These are phyloP conservation scores for Raffaelea arxii DNA, from an alignment of 2,329 filamentous ascomycete species.

Conservation along the genomic window DNA sequence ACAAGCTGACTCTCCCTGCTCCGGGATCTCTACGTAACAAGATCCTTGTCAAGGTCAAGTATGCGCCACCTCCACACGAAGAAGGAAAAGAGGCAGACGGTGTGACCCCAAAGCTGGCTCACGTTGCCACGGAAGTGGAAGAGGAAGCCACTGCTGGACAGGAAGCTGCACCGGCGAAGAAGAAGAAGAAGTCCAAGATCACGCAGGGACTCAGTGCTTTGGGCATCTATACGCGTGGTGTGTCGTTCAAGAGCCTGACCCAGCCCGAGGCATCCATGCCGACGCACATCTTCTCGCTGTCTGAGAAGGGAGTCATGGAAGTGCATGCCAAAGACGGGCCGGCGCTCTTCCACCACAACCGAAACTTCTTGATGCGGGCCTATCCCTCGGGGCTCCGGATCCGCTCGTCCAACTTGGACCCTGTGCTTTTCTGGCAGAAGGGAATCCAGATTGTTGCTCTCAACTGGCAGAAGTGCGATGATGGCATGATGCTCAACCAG, in stretches of 20 bases:
- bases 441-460: slow-evolving; percentile 86
- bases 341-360: slow-evolving; percentile 71
- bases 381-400: slow-evolving; percentile 80
- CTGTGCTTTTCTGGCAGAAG: slow-evolving; percentile 74
- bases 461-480: slow-evolving; percentile 88
- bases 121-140: slow-evolving; percentile 1
- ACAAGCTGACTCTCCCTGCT: slow-evolving; percentile 45
- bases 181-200: slow-evolving; percentile 49
- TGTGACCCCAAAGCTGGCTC: slow-evolving; percentile 2
- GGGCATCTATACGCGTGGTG: slow-evolving; percentile 74
- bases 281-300: slow-evolving; percentile 59
- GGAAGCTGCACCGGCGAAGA: slow-evolving; percentile 10
- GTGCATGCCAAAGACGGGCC: slow-evolving; percentile 38
- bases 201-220: slow-evolving; percentile 64
- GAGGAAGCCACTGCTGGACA: slow-evolving; percentile 7
- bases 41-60: slow-evolving; percentile 79
- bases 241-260: slow-evolving; percentile 69
- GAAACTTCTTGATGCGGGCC: slow-evolving; percentile 71
- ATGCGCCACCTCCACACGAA: slow-evolving; percentile 25
- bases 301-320: slow-evolving; percentile 54
- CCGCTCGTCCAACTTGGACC: slow-evolving; percentile 78
- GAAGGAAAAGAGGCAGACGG: slow-evolving; percentile 2
- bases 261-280: slow-evolving; percentile 61
- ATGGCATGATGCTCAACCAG: slow-evolving; percentile 92
- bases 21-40: slow-evolving; percentile 63